A percentile compares a stretch with the other conserved stretches of the same genome.
phyloP scores from a whole-genome alignment of 139 green algal species.

The Coelastrella sp. region DNA sequence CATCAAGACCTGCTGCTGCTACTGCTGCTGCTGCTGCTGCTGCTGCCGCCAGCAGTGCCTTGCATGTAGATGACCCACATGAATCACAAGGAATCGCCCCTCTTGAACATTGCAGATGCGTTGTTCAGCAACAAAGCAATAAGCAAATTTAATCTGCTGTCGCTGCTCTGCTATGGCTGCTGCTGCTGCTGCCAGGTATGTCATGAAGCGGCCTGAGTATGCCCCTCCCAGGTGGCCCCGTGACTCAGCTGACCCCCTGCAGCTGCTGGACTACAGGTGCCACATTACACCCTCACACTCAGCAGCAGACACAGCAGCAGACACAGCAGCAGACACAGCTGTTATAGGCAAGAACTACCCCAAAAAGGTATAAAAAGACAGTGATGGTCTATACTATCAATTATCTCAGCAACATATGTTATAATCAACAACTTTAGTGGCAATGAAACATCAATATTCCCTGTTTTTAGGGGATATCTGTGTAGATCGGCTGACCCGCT shows the following conservation, averaged over 20 bases:
- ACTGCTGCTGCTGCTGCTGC: neutral
- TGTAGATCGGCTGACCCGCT: no score
- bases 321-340: no score
- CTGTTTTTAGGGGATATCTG: no score
- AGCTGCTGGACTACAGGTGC: conserved; percentile 69
- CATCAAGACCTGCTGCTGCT: neutral
- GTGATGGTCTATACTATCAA: neutral
- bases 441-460: no score
- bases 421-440: no score
- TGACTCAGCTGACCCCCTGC: conserved; percentile 50
- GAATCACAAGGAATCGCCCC: no score
- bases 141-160: neutral
- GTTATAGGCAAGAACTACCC: conserved; percentile 5
- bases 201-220: conserved; percentile 33
- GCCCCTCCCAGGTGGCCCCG: neutral
- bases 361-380: neutral
- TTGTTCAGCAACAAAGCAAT: neutral
- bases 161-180: conserved; percentile 1
- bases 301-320: no score
- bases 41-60: neutral
- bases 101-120: neutral
- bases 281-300: conserved; percentile 4
- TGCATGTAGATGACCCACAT: no score
- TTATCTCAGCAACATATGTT: no score
- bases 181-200: conserved; percentile 24